These are phyloP conservation scores for Fraxinus quadrangulata DNA, from an alignment of 257 asterid genomes.

Conservation along the genomic window DNA sequence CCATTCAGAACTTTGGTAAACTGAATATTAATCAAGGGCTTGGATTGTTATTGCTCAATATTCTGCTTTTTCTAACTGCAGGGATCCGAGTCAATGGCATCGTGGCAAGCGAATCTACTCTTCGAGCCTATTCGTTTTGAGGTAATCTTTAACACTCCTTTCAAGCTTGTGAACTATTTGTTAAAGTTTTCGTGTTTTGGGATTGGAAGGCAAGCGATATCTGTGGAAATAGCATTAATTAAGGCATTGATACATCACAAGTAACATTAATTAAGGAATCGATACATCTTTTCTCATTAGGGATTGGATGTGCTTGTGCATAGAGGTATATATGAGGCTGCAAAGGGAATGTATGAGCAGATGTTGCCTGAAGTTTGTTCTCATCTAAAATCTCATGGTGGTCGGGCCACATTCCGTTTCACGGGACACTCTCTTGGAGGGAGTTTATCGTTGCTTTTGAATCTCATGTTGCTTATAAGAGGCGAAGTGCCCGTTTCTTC, in stretches of 20 bases:
- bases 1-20: too few species aligned
- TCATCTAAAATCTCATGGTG: too few species aligned
- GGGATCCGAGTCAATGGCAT: slow-evolving; percentile 95
- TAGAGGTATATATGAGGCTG: too few species aligned
- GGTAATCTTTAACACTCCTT: slow-evolving; percentile 45
- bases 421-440: too few species aligned
- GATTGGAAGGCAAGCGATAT: not conserved
- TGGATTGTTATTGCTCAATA: slow-evolving; percentile 14
- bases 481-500: too few species aligned
- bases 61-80: slow-evolving; percentile 27
- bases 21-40: too few species aligned
- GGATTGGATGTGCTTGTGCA: slow-evolving; percentile 13
- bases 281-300: slow-evolving; percentile 40
- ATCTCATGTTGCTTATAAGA: too few species aligned
- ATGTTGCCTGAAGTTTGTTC: too few species aligned
- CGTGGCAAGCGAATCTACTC: slow-evolving; percentile 97
- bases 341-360: too few species aligned
- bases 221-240: not conserved
- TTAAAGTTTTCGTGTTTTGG: not conserved
- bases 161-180: not conserved
- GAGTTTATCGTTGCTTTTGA: too few species aligned
- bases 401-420: too few species aligned
- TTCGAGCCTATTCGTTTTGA: slow-evolving; percentile 91
- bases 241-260: slow-evolving; percentile 14
- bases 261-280: slow-evolving; percentile 1